A percentile compares a stretch with the other conserved stretches of the same genome.
Conservation (phyloP, 2,329 filamentous ascomycete species). For the Fusarium globosum region DNA sequence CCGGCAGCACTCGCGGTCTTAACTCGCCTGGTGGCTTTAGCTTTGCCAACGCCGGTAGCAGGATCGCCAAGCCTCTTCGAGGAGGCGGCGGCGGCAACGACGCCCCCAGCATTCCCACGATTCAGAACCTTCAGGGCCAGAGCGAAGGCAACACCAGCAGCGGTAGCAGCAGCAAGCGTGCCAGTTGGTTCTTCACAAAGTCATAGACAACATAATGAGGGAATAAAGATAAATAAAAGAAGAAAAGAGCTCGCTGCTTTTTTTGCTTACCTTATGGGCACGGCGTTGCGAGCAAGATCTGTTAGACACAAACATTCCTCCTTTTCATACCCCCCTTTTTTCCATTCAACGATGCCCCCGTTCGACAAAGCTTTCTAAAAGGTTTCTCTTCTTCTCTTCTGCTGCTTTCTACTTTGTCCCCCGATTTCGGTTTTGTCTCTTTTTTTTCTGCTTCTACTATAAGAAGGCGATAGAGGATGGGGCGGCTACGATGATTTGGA, state of each 20-base stretch:
- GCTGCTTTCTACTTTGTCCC: slow-evolving; percentile 32
- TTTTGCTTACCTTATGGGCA: slow-evolving; percentile 43
- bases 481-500: slow-evolving; percentile 47
- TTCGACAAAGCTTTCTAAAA: slow-evolving; percentile 35
- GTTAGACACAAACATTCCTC: slow-evolving; percentile 28
- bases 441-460: slow-evolving; percentile 28
- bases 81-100: slow-evolving; percentile 67
- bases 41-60: slow-evolving; percentile 72
- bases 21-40: slow-evolving; percentile 77
- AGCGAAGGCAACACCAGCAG: slow-evolving; percentile 38
- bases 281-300: slow-evolving; percentile 44
- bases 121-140: slow-evolving; percentile 62
- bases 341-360: slow-evolving; percentile 21
- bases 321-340: slow-evolving; percentile 32
- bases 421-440: slow-evolving; percentile 21
- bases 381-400: slow-evolving; percentile 11
- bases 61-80: slow-evolving; percentile 76
- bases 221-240: slow-evolving; percentile 34
- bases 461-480: slow-evolving; percentile 43
- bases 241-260: slow-evolving; percentile 39
- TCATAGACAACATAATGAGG: slow-evolving; percentile 49
- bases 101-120: slow-evolving; percentile 62
- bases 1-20: slow-evolving; percentile 87
- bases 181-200: slow-evolving; percentile 81
- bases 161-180: slow-evolving; percentile 68